Percentiles rank a stretch among this genome's conserved stretches.
These are phyloP conservation scores for Mycena rosella DNA, from an alignment of 768 basidiomycete species.

Conservation along the genomic window DNA sequence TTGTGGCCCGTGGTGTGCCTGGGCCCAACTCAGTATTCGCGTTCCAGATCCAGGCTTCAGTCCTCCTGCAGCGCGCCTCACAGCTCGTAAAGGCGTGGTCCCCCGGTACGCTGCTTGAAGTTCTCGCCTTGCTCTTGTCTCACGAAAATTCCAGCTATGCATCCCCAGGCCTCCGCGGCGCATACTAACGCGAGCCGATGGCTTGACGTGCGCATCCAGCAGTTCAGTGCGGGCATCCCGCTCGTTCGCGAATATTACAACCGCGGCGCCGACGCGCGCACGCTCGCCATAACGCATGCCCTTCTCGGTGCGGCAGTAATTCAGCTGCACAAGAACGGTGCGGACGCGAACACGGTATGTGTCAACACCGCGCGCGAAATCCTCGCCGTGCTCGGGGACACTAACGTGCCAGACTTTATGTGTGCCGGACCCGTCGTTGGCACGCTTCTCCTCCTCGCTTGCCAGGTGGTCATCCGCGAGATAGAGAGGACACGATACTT, in stretches of 20 bases:
- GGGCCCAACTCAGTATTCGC: conserved; percentile 24
- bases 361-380: conserved; percentile 36
- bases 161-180: conserved; percentile 27
- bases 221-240: conserved; percentile 31
- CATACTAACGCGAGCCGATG: conserved; percentile 24
- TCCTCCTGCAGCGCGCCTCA: conserved; percentile 36
- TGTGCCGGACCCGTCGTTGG: conserved; percentile 35
- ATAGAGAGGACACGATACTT: conserved; percentile 30
- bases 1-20: conserved; percentile 21
- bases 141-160: conserved; percentile 21
- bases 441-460: conserved; percentile 35
- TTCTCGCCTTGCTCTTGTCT: background rate
- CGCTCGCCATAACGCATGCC: conserved; percentile 32
- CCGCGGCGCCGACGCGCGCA: conserved; percentile 21
- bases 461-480: conserved; percentile 29
- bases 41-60: conserved; percentile 33
- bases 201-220: conserved; percentile 32
- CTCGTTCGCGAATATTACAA: conserved; percentile 21
- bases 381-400: conserved; percentile 29
- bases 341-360: conserved; percentile 10
- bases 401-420: conserved; percentile 22
- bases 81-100: conserved; percentile 32
- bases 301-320: conserved; percentile 34
- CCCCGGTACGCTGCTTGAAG: conserved; percentile 22
- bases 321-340: conserved; percentile 35